These are phyloP conservation scores for Amaranthus palmeri DNA, from an alignment of 148 eudicot genomes.

Conservation along the genomic window DNA sequence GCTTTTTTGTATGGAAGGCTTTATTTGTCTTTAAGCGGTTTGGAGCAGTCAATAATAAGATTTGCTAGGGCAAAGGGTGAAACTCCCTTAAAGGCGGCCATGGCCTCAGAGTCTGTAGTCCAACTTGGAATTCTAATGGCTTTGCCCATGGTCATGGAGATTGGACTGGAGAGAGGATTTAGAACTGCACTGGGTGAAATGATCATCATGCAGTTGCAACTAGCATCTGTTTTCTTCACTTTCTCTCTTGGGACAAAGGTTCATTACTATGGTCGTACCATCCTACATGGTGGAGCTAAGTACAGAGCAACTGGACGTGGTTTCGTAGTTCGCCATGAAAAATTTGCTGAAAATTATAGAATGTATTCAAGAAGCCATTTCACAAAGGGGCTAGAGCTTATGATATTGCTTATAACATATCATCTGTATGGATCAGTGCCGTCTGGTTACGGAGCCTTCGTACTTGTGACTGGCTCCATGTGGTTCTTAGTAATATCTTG, in stretches of 20 bases:
- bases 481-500: conserved; percentile 79
- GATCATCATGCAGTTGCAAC: conserved; percentile 66
- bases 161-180: conserved; percentile 71
- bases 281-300: conserved; percentile 88
- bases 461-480: conserved; percentile 58
- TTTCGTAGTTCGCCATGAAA: conserved; percentile 73
- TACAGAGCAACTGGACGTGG: conserved; percentile 86
- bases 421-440: conserved; percentile 42
- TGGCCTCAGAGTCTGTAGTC: conserved; percentile 70
- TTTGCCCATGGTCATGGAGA: conserved; percentile 84
- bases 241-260: conserved; percentile 74
- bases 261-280: conserved; percentile 69
- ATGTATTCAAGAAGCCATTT: conserved; percentile 88
- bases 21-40: conserved; percentile 66
- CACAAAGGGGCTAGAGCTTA: conserved; percentile 58
- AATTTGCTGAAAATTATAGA: conserved; percentile 72
- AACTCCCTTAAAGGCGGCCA: conserved; percentile 57
- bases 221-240: conserved; percentile 73
- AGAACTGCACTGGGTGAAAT: conserved; percentile 63
- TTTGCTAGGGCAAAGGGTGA: conserved; percentile 52
- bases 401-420: conserved; percentile 57
- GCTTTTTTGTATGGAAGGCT: conserved; percentile 66
- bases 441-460: conserved; percentile 37
- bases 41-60: conserved; percentile 54
- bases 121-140: conserved; percentile 74